Evolutionary conservation across 345 rosid species (phyloP).

Genomic region (Passiflora organensis): DNA sequence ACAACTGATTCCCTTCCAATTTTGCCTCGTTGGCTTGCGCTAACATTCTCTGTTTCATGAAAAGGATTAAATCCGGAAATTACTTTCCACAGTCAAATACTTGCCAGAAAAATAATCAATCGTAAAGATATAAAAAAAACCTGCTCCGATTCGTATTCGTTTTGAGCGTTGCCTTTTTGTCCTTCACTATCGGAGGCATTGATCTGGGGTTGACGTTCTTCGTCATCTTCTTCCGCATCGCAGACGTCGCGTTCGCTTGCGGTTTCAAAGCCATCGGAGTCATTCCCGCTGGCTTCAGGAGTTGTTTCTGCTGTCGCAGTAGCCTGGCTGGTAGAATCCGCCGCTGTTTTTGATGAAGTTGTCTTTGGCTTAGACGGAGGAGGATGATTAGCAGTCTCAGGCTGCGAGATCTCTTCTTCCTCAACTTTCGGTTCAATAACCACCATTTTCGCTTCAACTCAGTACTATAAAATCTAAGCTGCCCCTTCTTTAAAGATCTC

Average conservation of each 20-base stretch:
- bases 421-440: background rate
- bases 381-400: too few relatives aligned
- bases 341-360: conserved; percentile 4
- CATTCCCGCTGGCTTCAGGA: conserved; percentile 30
- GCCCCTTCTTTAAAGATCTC: too few relatives aligned
- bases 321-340: background rate
- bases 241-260: conserved; percentile 75
- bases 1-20: conserved; percentile 69
- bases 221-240: conserved; percentile 37
- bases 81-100: too few relatives aligned
- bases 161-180: conserved; percentile 6
- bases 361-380: background rate
- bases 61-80: background rate
- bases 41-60: conserved; percentile 42
- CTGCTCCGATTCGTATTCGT: conserved; percentile 37
- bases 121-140: conserved; percentile 16
- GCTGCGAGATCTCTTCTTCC: background rate
- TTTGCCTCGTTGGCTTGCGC: conserved; percentile 64
- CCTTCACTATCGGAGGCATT: too few relatives aligned
- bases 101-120: background rate
- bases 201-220: too few relatives aligned
- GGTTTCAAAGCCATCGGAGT: conserved; percentile 83
- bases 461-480: too few relatives aligned
- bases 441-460: too few relatives aligned
- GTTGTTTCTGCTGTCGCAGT: conserved; percentile 17